Conservation (phyloP, 2,329 filamentous ascomycete genomes). For the Raffaelea deltoideospora region DNA sequence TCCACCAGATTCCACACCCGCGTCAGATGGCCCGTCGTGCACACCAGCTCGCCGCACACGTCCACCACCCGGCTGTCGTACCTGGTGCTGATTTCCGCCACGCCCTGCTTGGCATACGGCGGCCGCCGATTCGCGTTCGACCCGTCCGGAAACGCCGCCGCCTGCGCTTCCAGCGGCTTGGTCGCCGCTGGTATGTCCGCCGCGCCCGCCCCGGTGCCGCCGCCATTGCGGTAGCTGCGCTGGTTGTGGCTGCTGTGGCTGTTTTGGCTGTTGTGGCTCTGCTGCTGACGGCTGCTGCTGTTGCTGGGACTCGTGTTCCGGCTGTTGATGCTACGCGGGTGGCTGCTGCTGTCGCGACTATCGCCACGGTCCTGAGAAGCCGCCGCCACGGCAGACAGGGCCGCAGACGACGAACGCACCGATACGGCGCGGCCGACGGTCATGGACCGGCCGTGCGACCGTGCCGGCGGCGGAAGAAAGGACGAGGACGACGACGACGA, state of each 20-base stretch:
- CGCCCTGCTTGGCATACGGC: conserved; percentile 56
- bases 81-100: conserved; percentile 64
- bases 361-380: not conserved
- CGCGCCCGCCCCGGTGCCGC: not conserved
- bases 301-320: too few relatives aligned
- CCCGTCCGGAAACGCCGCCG: conserved; percentile 58
- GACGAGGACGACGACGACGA: conserved; percentile 28
- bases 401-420: not conserved
- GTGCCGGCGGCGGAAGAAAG: conserved; percentile 23
- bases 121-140: conserved; percentile 73
- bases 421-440: conserved; percentile 32
- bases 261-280: not conserved
- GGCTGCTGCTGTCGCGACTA: not conserved
- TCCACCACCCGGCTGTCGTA: conserved; percentile 81
- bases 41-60: conserved; percentile 75
- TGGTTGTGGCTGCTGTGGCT: not conserved
- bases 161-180: not conserved
- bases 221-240: not conserved
- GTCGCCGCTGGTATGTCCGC: not conserved
- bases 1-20: conserved; percentile 76
- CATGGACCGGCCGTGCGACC: conserved; percentile 29
- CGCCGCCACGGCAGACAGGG: too few relatives aligned
- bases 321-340: too few relatives aligned
- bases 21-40: conserved; percentile 74
- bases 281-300: too few relatives aligned